These are phyloP conservation scores for Coniochaeta prunicola DNA, from an alignment of 2,329 filamentous ascomycete species.

Conservation along the genomic window DNA sequence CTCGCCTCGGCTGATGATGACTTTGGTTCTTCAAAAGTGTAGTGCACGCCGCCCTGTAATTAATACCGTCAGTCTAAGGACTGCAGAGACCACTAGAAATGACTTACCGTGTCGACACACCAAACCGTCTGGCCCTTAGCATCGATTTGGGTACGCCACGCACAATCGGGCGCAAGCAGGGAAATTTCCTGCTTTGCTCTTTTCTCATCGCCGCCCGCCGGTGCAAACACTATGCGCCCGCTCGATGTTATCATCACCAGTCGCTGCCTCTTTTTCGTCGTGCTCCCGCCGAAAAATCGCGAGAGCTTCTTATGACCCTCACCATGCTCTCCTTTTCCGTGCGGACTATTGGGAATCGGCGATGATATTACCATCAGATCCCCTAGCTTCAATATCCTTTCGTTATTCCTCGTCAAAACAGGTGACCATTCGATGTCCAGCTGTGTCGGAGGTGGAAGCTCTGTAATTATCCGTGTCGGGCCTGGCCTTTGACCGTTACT, in stretches of 20 bases:
- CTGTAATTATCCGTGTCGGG: constrained; percentile 80
- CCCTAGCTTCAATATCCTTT: constrained; percentile 88
- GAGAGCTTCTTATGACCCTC: constrained; percentile 83
- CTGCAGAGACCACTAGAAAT: too few species aligned
- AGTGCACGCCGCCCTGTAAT: constrained; percentile 73
- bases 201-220: constrained; percentile 91
- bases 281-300: constrained; percentile 85
- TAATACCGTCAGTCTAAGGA: constrained; percentile 1
- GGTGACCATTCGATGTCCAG: constrained; percentile 98
- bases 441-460: constrained; percentile 92
- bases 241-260: constrained; percentile 93
- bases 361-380: constrained; percentile 81
- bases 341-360: constrained; percentile 67
- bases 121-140: constrained; percentile 82
- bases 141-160: constrained; percentile 75
- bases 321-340: constrained; percentile 53
- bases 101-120: constrained; percentile 90
- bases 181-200: constrained; percentile 88
- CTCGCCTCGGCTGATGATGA: constrained; percentile 56
- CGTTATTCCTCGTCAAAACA: constrained; percentile 82
- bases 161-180: constrained; percentile 66
- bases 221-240: constrained; percentile 81
- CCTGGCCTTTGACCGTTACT: constrained; percentile 56
- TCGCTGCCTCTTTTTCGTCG: constrained; percentile 85
- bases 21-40: constrained; percentile 90